These are phyloP conservation scores for Candida berthetii DNA, from an alignment of 805 yeast genomes.

Conservation along the genomic window DNA sequence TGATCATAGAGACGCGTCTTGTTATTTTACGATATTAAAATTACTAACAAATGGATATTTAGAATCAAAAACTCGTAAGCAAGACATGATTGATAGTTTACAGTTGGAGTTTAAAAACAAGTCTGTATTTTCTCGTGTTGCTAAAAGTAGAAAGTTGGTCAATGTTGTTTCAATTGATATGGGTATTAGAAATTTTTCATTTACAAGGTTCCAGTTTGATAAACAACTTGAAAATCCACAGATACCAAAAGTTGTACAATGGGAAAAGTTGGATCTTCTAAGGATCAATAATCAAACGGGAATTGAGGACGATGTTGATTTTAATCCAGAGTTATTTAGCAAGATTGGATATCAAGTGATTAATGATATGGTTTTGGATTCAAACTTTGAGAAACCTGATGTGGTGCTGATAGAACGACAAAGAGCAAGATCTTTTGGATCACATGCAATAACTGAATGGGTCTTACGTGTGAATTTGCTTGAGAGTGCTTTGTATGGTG, in stretches of 20 bases:
- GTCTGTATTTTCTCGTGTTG: neutral
- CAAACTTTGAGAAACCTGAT: slow-evolving; percentile 23
- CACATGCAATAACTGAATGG: slow-evolving; percentile 40
- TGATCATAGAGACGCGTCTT: too few relatives aligned
- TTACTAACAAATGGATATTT: too few relatives aligned
- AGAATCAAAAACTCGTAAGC: too few relatives aligned
- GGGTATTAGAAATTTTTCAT: slow-evolving; percentile 31
- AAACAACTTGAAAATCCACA: slow-evolving; percentile 14
- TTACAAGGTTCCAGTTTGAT: slow-evolving; percentile 18
- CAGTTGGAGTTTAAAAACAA: neutral
- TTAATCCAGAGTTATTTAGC: slow-evolving; percentile 20
- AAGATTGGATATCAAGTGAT: slow-evolving; percentile 18
- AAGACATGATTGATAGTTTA: too few relatives aligned
- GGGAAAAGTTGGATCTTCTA: slow-evolving; percentile 27
- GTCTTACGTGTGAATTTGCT: slow-evolving; percentile 46
- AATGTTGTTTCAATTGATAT: slow-evolving; percentile 28
- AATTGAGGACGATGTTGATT: slow-evolving; percentile 1
- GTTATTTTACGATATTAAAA: too few relatives aligned
- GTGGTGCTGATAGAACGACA: slow-evolving; percentile 50
- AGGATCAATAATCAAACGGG: slow-evolving; percentile 7
- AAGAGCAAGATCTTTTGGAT: slow-evolving; percentile 43
- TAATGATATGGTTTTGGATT: slow-evolving; percentile 18
- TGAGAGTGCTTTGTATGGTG: slow-evolving; percentile 41
- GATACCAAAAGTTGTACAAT: slow-evolving; percentile 22
- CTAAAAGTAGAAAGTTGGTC: slow-evolving; percentile 15